Conservation (phyloP, 768 basidiomycete genomes). For the Suillus tomentosus region DNA sequence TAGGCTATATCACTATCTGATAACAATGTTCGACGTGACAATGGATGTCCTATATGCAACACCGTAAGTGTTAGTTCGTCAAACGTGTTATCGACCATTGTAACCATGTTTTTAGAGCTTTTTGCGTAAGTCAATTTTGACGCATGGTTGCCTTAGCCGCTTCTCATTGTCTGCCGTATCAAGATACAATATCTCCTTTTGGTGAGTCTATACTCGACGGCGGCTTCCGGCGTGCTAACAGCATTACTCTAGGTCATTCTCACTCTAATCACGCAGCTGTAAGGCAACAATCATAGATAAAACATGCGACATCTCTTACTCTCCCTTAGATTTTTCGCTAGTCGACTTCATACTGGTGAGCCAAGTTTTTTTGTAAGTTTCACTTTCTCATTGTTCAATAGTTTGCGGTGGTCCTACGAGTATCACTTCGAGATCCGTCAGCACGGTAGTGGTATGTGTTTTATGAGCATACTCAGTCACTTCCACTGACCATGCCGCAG, state of each 20-base stretch:
- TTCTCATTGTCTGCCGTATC: not conserved
- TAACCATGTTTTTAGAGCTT: conserved; percentile 23
- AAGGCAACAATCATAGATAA: conserved; percentile 1
- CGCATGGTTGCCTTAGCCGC: conserved; percentile 1
- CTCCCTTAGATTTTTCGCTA: conserved; percentile 24
- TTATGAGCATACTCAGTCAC: too few relatives aligned
- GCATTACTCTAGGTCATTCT: conserved; percentile 24
- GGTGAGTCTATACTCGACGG: conserved; percentile 17
- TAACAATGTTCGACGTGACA: conserved; percentile 25
- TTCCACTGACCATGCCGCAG: conserved; percentile 12
- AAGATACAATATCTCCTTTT: conserved; percentile 30
- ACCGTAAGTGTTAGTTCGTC: conserved; percentile 20
- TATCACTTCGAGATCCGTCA: conserved; percentile 15
- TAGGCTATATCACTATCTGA: conserved; percentile 33
- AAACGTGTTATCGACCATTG: too few relatives aligned
- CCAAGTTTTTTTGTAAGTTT: too few relatives aligned
- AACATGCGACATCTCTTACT: not conserved
- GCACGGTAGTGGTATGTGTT: conserved; percentile 22
- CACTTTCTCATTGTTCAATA: conserved; percentile 6
- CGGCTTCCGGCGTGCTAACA: not conserved
- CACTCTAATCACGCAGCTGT: conserved; percentile 30
- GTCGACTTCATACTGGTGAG: conserved; percentile 29
- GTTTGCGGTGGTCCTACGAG: conserved; percentile 20
- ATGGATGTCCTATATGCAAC: conserved; percentile 29
- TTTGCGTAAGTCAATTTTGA: conserved; percentile 30